phyloP scores from a whole-genome alignment of 2,329 filamentous ascomycete genomes.

The Fusarium buxicola region DNA sequence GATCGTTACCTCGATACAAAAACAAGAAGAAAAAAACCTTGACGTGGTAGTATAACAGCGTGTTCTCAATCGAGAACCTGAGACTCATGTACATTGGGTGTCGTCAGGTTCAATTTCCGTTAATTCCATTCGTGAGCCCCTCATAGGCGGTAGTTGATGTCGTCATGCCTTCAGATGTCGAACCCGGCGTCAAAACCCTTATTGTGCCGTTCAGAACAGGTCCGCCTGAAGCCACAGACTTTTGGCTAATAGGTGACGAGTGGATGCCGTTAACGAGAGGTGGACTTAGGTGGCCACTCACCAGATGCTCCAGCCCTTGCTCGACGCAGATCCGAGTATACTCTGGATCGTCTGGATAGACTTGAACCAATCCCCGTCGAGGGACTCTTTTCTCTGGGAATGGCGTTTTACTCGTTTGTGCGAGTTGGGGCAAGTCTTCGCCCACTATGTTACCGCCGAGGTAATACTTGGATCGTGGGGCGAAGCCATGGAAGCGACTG shows the following conservation, averaged over 20 bases:
- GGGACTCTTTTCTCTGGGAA: slow-evolving; percentile 67
- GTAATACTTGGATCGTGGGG: slow-evolving; percentile 69
- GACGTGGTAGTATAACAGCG: slow-evolving; percentile 39
- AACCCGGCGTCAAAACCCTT: slow-evolving; percentile 34
- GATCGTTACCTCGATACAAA: slow-evolving; percentile 42
- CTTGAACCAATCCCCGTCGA: slow-evolving; percentile 64
- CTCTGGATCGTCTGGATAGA: slow-evolving; percentile 67
- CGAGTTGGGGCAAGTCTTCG: slow-evolving; percentile 62
- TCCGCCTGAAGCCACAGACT: slow-evolving; percentile 43
- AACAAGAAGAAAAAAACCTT: slow-evolving; percentile 35
- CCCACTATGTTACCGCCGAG: slow-evolving; percentile 65
- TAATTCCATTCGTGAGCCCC: slow-evolving; percentile 47
- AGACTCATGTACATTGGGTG: slow-evolving; percentile 17
- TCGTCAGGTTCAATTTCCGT: slow-evolving; percentile 40
- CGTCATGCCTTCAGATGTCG: slow-evolving; percentile 33
- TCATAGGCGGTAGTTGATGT: slow-evolving; percentile 36
- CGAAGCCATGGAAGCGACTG: slow-evolving; percentile 63
- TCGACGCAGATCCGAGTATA: slow-evolving; percentile 66
- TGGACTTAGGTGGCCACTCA: slow-evolving; percentile 59
- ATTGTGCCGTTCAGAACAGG: slow-evolving; percentile 49
- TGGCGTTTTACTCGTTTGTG: slow-evolving; percentile 63
- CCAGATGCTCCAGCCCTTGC: slow-evolving; percentile 67
- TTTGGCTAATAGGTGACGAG: slow-evolving; percentile 58
- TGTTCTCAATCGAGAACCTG: slow-evolving; percentile 17
- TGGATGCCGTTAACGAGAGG: slow-evolving; percentile 60